phyloP scores from a whole-genome alignment of 176 grass and related monocot genomes.

The Oryza longistaminata region DNA sequence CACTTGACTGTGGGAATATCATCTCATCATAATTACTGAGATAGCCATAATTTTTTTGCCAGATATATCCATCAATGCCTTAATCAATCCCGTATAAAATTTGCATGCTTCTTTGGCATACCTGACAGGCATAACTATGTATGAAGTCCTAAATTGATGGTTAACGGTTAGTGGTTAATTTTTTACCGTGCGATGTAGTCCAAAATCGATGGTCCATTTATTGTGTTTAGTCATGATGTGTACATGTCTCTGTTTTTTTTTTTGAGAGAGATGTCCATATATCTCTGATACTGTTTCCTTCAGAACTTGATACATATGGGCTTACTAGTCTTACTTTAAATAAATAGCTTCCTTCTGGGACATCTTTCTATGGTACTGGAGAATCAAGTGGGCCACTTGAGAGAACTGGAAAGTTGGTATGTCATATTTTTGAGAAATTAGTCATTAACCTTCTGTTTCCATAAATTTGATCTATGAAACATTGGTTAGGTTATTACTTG shows the following conservation, averaged over 20 bases:
- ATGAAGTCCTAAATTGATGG: too few species aligned
- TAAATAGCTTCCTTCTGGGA: slow-evolving; percentile 77
- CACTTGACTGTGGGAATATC: too few species aligned
- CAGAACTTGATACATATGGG: background rate
- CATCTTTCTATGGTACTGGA: slow-evolving; percentile 88
- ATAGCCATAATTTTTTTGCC: too few species aligned
- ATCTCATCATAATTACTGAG: too few species aligned
- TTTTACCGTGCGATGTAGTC: too few species aligned
- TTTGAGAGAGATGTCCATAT: background rate
- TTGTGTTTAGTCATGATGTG: background rate
- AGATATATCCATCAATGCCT: too few species aligned
- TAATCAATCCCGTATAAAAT: too few species aligned
- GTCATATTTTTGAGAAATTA: slow-evolving; percentile 21
- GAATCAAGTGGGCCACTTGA: slow-evolving; percentile 94
- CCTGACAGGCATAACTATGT: too few species aligned
- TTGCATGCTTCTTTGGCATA: too few species aligned
- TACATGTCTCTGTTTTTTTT: too few species aligned
- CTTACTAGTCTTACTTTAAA: slow-evolving; percentile 28
- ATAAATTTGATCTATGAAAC: background rate
- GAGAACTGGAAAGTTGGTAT: slow-evolving; percentile 82
- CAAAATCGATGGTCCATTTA: background rate
- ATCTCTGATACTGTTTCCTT: background rate
- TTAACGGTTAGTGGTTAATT: too few species aligned
- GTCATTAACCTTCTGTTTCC: background rate
- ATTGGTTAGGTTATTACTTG: slow-evolving; percentile 77